A percentile compares a stretch with the other conserved stretches of the same genome.
Evolutionary conservation across 441 rosid species (phyloP).

Genomic region (Jatropha podagrica): DNA sequence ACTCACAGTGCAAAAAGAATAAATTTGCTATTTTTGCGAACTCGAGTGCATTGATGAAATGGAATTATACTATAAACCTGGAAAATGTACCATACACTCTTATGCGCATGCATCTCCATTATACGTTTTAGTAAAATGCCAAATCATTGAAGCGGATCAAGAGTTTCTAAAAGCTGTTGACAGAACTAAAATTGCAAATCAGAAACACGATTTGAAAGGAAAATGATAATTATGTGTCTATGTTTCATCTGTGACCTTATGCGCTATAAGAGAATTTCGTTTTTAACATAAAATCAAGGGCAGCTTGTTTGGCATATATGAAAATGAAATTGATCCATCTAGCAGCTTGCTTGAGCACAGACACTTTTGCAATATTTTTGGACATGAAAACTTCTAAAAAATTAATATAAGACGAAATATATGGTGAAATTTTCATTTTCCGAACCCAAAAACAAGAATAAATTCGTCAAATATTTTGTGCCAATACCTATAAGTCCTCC

Average conservation of each 20-base stretch:
- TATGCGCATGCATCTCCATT: neutral
- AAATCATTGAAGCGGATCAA: neutral
- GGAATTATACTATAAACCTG: neutral
- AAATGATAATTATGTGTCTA: neutral
- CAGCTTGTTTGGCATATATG: neutral
- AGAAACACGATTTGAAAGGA: neutral
- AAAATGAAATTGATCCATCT: neutral
- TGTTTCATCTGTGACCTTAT: neutral
- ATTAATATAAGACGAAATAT: neutral
- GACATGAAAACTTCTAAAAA: neutral
- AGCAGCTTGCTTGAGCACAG: constrained; percentile 3
- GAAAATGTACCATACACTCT: neutral
- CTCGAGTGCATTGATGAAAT: neutral
- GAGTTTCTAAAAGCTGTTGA: neutral
- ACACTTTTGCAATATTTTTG: neutral
- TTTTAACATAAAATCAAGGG: neutral
- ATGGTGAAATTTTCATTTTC: neutral
- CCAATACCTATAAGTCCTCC: neutral
- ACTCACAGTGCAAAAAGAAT: neutral
- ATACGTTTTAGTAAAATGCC: neutral
- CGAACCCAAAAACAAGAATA: neutral
- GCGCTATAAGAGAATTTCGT: neutral
- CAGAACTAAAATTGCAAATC: neutral
- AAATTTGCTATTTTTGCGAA: neutral
- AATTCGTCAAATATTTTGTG: neutral